Conservation (phyloP, 192 early-diverging fungal species). For the Ambispora gerdemannii region DNA sequence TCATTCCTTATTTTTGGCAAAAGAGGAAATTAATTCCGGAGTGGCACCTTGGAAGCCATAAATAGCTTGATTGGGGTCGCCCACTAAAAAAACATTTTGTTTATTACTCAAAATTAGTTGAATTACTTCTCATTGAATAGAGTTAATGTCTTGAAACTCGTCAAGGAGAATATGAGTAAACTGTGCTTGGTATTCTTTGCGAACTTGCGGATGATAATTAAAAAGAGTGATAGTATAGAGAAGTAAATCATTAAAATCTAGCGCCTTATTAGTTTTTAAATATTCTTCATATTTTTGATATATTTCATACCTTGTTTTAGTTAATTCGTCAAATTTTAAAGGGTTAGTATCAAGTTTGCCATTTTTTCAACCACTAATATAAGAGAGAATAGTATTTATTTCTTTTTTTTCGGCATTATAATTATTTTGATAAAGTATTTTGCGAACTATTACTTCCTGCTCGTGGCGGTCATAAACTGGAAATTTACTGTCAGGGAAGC, state of each 20-base stretch:
- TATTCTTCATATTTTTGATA: conserved; percentile 14
- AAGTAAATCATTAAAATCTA: conserved; percentile 13
- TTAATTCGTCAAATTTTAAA: conserved; percentile 1
- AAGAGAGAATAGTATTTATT: conserved; percentile 7
- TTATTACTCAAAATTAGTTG: conserved; percentile 3
- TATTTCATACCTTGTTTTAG: conserved; percentile 2
- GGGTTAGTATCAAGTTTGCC: neutral
- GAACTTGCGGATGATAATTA: neutral
- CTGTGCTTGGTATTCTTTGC: neutral
- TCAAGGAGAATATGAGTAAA: conserved; percentile 14
- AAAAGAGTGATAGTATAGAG: conserved; percentile 10
- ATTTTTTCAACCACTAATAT: conserved; percentile 17
- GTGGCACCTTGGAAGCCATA: conserved; percentile 24
- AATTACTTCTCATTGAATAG: conserved; percentile 17
- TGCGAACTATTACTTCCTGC: neutral
- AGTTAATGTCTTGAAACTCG: conserved; percentile 17
- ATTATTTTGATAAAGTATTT: neutral
- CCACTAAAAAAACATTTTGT: conserved; percentile 16
- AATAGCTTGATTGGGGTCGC: conserved; percentile 26
- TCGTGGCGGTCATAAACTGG: conserved; percentile 11
- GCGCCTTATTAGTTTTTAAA: neutral
- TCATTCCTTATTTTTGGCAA: conserved; percentile 6
- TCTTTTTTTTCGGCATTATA: conserved; percentile 11
- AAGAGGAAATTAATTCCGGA: conserved; percentile 20
- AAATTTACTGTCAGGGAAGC: conserved; percentile 6